Conservation (phyloP, 176 grass and related monocot species). For the Aegilops speltoides region DNA sequence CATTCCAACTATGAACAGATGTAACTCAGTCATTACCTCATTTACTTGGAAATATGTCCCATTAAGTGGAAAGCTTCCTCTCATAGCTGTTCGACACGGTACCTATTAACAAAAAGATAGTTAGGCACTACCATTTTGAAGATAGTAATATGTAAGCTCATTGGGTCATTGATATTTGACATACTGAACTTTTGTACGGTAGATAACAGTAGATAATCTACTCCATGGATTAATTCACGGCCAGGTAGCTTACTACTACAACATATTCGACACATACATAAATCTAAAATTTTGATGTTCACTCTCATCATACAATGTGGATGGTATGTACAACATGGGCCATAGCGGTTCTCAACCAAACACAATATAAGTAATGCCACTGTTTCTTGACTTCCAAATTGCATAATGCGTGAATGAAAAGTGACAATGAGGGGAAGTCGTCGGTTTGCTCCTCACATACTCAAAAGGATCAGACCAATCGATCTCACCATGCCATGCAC, state of each 20-base stretch:
- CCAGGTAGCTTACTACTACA: background rate
- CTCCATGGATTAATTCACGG: background rate
- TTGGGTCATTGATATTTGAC: background rate
- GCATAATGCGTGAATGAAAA: background rate
- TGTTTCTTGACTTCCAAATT: background rate
- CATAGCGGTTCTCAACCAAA: background rate
- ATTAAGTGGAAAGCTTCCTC: slow-evolving; percentile 89
- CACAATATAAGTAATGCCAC: background rate
- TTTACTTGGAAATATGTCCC: slow-evolving; percentile 94
- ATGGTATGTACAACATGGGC: slow-evolving; percentile 5
- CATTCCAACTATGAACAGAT: background rate
- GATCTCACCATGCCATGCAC: background rate
- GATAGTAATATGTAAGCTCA: background rate
- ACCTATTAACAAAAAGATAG: slow-evolving; percentile 50
- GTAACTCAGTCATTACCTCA: slow-evolving; percentile 51
- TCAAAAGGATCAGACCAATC: background rate
- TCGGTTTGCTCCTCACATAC: background rate
- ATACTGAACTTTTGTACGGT: background rate
- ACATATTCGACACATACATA: background rate
- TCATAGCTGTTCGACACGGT: slow-evolving; percentile 87
- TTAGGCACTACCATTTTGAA: background rate
- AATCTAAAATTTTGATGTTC: background rate
- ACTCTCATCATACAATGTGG: slow-evolving; percentile 9
- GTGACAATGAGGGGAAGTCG: background rate
- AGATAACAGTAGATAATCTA: background rate